Evolutionary conservation across 2,329 filamentous ascomycete species (phyloP).

Genomic region (Emericellopsis cladophorae): DNA sequence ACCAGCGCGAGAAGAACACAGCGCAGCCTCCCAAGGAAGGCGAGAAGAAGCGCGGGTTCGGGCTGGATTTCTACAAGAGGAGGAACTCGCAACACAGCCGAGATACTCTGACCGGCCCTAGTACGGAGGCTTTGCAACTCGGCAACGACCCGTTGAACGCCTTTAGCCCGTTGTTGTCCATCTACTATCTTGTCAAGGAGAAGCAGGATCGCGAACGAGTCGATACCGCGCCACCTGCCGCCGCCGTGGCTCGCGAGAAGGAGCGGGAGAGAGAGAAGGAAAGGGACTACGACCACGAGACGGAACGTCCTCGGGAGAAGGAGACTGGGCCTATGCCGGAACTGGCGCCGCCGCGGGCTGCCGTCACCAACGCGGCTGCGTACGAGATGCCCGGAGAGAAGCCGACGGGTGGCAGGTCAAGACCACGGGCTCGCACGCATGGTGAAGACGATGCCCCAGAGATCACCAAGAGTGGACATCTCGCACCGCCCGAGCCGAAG

Average conservation of each 20-base stretch:
- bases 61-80: slow-evolving; percentile 93
- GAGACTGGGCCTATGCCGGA: slow-evolving; percentile 50
- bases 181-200: slow-evolving; percentile 93
- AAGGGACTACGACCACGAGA: slow-evolving; percentile 6
- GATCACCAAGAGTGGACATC: slow-evolving; percentile 16
- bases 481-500: slow-evolving; percentile 37
- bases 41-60: slow-evolving; percentile 80
- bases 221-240: slow-evolving; percentile 28
- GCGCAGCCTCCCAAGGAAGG: slow-evolving; percentile 44
- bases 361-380: slow-evolving; percentile 72
- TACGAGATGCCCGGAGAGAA: slow-evolving; percentile 88
- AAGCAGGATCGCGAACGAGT: slow-evolving; percentile 70
- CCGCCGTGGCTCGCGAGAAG: slow-evolving; percentile 22
- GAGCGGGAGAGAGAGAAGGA: slow-evolving; percentile 11
- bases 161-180: slow-evolving; percentile 80
- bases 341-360: slow-evolving; percentile 68
- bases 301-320: slow-evolving; percentile 16
- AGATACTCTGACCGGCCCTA: slow-evolving; percentile 76
- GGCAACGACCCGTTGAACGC: slow-evolving; percentile 85
- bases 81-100: slow-evolving; percentile 80
- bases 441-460: slow-evolving; percentile 85
- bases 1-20: slow-evolving; percentile 52
- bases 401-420: slow-evolving; percentile 68
- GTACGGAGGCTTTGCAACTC: slow-evolving; percentile 69
- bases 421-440: slow-evolving; percentile 81